A percentile compares a stretch with the other conserved stretches of the same genome.
These are phyloP conservation scores for Euclidium syriacum DNA, from an alignment of 345 rosid species.

Conservation along the genomic window DNA sequence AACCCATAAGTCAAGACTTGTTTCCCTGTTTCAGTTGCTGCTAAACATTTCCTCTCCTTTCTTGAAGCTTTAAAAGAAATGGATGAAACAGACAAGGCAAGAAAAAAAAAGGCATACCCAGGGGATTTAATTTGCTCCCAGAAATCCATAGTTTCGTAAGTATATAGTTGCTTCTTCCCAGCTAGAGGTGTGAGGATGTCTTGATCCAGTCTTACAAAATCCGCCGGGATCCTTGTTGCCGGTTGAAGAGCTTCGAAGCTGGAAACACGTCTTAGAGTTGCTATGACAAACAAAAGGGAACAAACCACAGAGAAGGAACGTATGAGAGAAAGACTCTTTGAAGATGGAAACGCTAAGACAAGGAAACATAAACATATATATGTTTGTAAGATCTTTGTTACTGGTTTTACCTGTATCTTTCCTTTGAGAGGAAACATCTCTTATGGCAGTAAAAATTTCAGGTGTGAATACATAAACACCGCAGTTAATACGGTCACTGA, in stretches of 20 bases:
- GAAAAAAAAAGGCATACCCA: constrained; percentile 46
- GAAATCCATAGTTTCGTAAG: constrained; percentile 83
- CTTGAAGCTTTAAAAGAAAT: not conserved
- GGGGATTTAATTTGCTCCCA: constrained; percentile 99
- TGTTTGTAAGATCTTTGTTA: not conserved
- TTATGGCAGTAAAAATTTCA: constrained; percentile 66
- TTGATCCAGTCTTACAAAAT: constrained; percentile 87
- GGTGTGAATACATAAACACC: constrained; percentile 86
- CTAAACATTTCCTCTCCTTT: not conserved
- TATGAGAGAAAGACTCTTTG: constrained; percentile 3
- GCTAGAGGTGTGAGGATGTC: constrained; percentile 95
- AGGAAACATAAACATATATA: not conserved
- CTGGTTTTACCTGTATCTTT: constrained; percentile 64
- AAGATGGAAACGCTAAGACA: not conserved
- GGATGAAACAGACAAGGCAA: not conserved
- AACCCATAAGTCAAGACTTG: constrained; percentile 14
- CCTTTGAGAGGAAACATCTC: constrained; percentile 58
- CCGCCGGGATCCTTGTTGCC: constrained; percentile 62
- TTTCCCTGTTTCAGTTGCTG: not conserved
- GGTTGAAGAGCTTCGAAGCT: constrained; percentile 96
- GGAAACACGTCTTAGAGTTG: constrained; percentile 73
- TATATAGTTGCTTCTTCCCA: constrained; percentile 78
- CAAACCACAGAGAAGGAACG: not conserved
- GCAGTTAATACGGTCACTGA: constrained; percentile 83
- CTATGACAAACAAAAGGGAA: constrained; percentile 34